Evolutionary conservation across 2,329 filamentous ascomycete species (phyloP), one percentile per base, ranked within the genome.

Genomic region (Phyllosticta paracitricarpa): DNA sequence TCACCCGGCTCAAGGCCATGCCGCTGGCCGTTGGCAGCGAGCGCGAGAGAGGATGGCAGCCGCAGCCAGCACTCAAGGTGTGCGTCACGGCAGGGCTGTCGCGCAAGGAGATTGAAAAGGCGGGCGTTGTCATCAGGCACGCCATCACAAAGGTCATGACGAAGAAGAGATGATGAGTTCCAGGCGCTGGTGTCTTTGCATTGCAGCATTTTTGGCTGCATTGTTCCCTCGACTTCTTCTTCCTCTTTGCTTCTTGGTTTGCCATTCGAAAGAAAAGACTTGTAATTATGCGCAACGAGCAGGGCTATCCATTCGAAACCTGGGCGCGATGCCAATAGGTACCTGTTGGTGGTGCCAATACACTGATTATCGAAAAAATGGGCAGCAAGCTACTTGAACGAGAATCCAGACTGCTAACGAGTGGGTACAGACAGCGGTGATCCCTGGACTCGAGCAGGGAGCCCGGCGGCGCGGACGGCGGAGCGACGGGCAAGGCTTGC

Each of bases 31-130:
- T 84, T 48, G 83, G 87, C 54, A 84, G 84, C 3, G 81, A 85
- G 14, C 87, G 87, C 70, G 88, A 92, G 62, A 81, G 84, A 35
- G 70, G 70, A 40, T 89, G 88, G 79, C 82, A 84, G 63, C 80
- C 87, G n/a, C 81, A 84, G 67, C 90, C 94, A 9, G 90, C 91
- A 0, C 81, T 99, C 64, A 97, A 97, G 77, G 84, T 97, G 12
- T 97, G 93, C 71, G 81, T 97, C 59, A 96, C 92, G 0, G 89
- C 84, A 4, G 94, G 89, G 1, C 78, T 99, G 64, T 89, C 89
- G 25, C 95, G 89, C 79, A 97, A 96, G 78, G 94, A 99, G 74
- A 89, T 92, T 60, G 95, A 99, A 77, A 96, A 95, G 79, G 91
- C 94, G 0, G 94, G 92, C 14, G 85, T 87, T 7, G 86, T 84